Evolutionary conservation across 176 grass and related monocot genomes (phyloP), one percentile per base, ranked within the genome.

Genomic region (Oropetium thomaeum): DNA sequence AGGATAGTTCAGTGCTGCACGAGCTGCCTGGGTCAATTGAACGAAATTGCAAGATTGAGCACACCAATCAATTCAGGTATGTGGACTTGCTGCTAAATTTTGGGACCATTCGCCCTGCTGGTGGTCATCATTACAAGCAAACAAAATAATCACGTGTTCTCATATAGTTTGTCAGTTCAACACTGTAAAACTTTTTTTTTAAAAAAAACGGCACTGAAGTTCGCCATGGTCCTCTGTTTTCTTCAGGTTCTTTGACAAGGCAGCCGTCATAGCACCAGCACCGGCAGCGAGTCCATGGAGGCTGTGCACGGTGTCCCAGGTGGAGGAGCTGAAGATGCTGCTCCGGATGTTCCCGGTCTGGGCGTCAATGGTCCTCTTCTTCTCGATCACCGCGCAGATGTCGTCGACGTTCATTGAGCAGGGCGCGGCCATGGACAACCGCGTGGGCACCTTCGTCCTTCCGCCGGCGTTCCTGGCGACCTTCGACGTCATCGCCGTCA

Each of bases 181-280:
- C n/a, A n/a, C n/a, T n/a, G n/a, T n/a, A n/a, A n/a, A n/a, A n/a
- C n/a, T n/a, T n/a, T n/a, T n/a, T n/a, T n/a, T n/a, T n/a, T n/a
- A n/a, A n/a, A n/a, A n/a, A n/a, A n/a, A n/a, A n/a, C n/a, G n/a
- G n/a, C n/a, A n/a, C 35, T 37, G 35, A 1, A 37, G 35, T 37
- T 37, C 35, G 35, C 35, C 35, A 7, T 37, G 35, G 35, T 42
- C 10, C 41, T 1, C 10, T 42, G 41, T 58, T 12, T n/a, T n/a
- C n/a, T n/a, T n/a, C 37, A 86, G 83, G 25, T 81, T 87, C 44
- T 40, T 87, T 16, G 79, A 87, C 48, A 87, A 77, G 64, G 85
- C 85, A 31, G 79, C 85, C 10, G 75, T 80, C 8, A 54, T 76
- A 7, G 27, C 3, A 10, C 0, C 62, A 5, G 14, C 12, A 27